Conservation (phyloP, 768 basidiomycete genomes). For the Pisolithus tinctorius region DNA sequence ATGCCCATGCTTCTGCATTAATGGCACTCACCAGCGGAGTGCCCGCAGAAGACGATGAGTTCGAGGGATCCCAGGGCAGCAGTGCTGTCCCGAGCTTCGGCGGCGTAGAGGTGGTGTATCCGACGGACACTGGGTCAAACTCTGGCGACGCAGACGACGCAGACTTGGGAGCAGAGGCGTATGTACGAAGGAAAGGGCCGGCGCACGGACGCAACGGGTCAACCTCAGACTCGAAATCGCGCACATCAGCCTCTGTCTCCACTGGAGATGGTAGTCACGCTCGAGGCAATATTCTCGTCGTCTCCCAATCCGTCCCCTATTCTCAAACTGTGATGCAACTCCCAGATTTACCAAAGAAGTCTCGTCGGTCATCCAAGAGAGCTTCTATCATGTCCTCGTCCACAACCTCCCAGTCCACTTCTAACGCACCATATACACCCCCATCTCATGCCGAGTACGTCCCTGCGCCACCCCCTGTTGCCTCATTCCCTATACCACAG, state of each 20-base stretch:
- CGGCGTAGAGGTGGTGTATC: constrained; percentile 3
- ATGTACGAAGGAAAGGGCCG: constrained; percentile 33
- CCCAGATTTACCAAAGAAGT: constrained; percentile 10
- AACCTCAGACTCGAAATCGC: constrained; percentile 54
- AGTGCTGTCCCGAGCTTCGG: constrained; percentile 23
- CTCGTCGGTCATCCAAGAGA: constrained; percentile 21
- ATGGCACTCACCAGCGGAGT: constrained; percentile 29
- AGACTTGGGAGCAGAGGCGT: constrained; percentile 55
- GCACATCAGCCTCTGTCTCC: constrained; percentile 48
- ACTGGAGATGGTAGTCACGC: constrained; percentile 13
- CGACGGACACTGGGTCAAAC: constrained; percentile 3
- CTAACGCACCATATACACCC: constrained; percentile 34
- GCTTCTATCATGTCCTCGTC: constrained; percentile 33
- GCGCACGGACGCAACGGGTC: constrained; percentile 30
- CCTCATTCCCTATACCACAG: constrained; percentile 21
- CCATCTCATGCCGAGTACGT: constrained; percentile 32
- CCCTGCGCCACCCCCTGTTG: constrained; percentile 19
- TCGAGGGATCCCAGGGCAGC: constrained; percentile 66
- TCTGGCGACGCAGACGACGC: constrained; percentile 41
- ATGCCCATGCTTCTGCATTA: constrained; percentile 27
- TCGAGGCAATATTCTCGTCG: constrained; percentile 21
- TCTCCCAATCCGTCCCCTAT: constrained; percentile 22
- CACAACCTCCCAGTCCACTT: constrained; percentile 41
- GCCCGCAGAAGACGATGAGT: constrained; percentile 30
- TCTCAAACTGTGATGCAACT: constrained; percentile 23